These are phyloP conservation scores for Diplodia seriata DNA, from an alignment of 2,329 filamentous ascomycete genomes.

Conservation along the genomic window DNA sequence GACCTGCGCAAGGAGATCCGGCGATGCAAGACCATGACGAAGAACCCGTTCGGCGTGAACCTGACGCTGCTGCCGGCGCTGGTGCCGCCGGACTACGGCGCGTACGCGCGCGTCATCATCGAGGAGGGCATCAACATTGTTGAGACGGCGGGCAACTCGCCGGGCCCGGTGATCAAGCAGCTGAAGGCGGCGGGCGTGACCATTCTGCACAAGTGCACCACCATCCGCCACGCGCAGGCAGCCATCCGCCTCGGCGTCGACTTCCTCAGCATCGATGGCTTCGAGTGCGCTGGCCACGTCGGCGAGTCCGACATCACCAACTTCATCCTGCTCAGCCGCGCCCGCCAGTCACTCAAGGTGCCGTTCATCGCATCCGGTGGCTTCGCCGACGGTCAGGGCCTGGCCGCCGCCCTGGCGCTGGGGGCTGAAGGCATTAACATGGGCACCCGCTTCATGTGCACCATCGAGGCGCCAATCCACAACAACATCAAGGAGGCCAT, in stretches of 20 bases:
- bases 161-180: constrained; percentile 87
- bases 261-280: constrained; percentile 95
- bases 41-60: constrained; percentile 88
- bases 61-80: constrained; percentile 90
- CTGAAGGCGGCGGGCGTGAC: constrained; percentile 80
- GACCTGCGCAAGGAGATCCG: constrained; percentile 93
- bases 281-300: constrained; percentile 93
- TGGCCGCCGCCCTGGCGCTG: constrained; percentile 87
- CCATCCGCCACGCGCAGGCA: constrained; percentile 88
- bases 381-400: constrained; percentile 91
- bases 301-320: constrained; percentile 89
- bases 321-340: constrained; percentile 84
- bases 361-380: constrained; percentile 97
- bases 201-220: constrained; percentile 97
- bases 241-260: constrained; percentile 95
- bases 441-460: constrained; percentile 98
- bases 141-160: constrained; percentile 89
- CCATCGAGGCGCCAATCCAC: constrained; percentile 90
- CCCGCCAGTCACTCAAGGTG: constrained; percentile 80
- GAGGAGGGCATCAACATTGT: constrained; percentile 92
- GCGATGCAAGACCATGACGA: constrained; percentile 80
- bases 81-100: constrained; percentile 87
- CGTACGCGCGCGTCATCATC: constrained; percentile 90
- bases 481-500: constrained; percentile 93
- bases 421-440: constrained; percentile 97